Conservation (phyloP, 495 filamentous ascomycete species). For the Amniculicola lignicola region DNA sequence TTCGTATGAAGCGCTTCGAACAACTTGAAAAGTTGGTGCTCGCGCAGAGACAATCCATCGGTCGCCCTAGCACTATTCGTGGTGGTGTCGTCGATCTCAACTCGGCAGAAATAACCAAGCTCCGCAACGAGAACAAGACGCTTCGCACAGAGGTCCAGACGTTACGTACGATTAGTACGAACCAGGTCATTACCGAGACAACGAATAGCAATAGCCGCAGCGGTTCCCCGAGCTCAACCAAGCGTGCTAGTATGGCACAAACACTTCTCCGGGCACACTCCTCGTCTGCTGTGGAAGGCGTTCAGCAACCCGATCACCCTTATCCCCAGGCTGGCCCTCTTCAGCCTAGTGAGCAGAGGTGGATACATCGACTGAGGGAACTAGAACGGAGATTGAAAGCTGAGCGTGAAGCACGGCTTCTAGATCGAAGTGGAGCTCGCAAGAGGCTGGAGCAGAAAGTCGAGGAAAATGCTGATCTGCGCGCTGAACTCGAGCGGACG, state of each 20-base stretch:
- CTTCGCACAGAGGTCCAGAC: constrained; percentile 81
- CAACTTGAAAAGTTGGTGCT: constrained; percentile 70
- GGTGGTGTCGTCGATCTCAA: constrained; percentile 40
- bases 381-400: constrained; percentile 84
- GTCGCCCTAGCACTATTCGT: constrained; percentile 28
- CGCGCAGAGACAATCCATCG: constrained; percentile 29
- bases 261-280: constrained; percentile 54
- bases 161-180: constrained; percentile 48
- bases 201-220: constrained; percentile 31
- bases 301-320: constrained; percentile 26
- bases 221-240: constrained; percentile 20
- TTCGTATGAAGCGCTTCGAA: constrained; percentile 81
- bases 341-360: constrained; percentile 61
- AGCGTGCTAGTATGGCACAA: constrained; percentile 39
- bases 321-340: constrained; percentile 25
- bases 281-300: constrained; percentile 44
- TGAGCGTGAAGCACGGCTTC: constrained; percentile 79
- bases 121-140: constrained; percentile 75
- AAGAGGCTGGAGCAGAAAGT: constrained; percentile 81
- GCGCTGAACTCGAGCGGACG: constrained; percentile 65
- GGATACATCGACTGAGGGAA: constrained; percentile 80
- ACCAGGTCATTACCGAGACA: constrained; percentile 9
- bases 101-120: constrained; percentile 59
- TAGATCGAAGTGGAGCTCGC: constrained; percentile 79
- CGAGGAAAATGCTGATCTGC: constrained; percentile 71